Conservation (phyloP, 1,139 yeast genomes). For the Arxiozyma slooffiae region DNA sequence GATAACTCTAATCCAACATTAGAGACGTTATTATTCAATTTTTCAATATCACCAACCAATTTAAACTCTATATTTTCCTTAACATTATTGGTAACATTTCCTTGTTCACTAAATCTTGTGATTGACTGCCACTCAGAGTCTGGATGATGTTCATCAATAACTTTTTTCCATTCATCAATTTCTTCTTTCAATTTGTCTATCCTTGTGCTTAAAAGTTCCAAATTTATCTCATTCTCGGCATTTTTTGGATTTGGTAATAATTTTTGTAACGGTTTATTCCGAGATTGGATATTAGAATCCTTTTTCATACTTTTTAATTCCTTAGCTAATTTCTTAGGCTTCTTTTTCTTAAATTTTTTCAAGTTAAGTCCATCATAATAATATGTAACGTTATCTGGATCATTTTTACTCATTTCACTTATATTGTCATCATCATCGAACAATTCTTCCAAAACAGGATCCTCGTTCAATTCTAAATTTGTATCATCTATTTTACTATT, state of each 20-base stretch:
- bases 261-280: neutral
- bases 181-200: slow-evolving; percentile 19
- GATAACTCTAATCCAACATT: slow-evolving; percentile 10
- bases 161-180: slow-evolving; percentile 22
- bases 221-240: slow-evolving; percentile 24
- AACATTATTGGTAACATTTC: neutral
- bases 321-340: neutral
- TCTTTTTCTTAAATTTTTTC: slow-evolving; percentile 4
- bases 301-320: neutral
- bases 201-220: slow-evolving; percentile 18
- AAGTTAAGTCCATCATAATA: slow-evolving; percentile 6
- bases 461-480: slow-evolving; percentile 11
- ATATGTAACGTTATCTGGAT: slow-evolving; percentile 9
- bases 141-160: slow-evolving; percentile 16
- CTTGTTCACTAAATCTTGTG: neutral
- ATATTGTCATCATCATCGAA: slow-evolving; percentile 17
- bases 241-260: slow-evolving; percentile 26
- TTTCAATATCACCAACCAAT: neutral
- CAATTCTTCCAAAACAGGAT: slow-evolving; percentile 21
- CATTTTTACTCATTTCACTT: neutral
- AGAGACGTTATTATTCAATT: neutral
- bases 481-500: neutral
- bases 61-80: neutral
- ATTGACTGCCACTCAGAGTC: slow-evolving; percentile 15
- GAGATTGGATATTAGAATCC: slow-evolving; percentile 1